Percentiles rank a stretch among this genome's conserved stretches.
These are phyloP conservation scores for Eutrema heterophyllum DNA, from an alignment of 345 rosid species.

Conservation along the genomic window DNA sequence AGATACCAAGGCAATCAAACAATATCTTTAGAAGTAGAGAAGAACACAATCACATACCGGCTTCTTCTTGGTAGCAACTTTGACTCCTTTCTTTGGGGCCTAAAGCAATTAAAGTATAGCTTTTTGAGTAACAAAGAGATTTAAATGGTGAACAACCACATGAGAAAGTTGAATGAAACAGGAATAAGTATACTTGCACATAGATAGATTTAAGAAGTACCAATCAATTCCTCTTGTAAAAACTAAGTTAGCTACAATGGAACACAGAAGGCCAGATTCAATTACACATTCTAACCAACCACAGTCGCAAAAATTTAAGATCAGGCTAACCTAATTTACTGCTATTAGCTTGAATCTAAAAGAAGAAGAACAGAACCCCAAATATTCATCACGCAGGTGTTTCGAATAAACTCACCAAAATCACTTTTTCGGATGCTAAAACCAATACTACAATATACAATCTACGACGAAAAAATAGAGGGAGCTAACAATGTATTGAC, in stretches of 20 bases:
- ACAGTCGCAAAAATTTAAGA: background rate
- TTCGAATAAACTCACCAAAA: background rate
- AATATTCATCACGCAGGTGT: background rate
- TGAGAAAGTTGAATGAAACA: background rate
- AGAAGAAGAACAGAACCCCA: background rate
- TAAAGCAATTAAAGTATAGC: background rate
- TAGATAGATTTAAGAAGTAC: background rate
- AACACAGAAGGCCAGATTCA: background rate
- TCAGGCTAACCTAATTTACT: background rate
- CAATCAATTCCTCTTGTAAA: background rate
- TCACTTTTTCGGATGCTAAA: background rate
- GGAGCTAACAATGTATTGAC: background rate
- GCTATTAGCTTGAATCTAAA: background rate
- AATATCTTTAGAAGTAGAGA: background rate
- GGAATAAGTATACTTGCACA: background rate
- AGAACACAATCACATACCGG: background rate
- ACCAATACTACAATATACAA: background rate
- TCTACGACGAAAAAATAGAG: background rate
- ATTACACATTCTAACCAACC: background rate
- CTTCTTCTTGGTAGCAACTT: slow-evolving; percentile 22
- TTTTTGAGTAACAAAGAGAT: background rate
- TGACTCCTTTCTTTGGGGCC: slow-evolving; percentile 32
- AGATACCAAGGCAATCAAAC: background rate
- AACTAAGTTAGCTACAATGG: background rate
- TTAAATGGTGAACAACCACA: background rate